Base-by-base conservation (phyloP, 2,329 filamentous ascomycete genomes). In the Lachnellula subtilissima region DNA sequence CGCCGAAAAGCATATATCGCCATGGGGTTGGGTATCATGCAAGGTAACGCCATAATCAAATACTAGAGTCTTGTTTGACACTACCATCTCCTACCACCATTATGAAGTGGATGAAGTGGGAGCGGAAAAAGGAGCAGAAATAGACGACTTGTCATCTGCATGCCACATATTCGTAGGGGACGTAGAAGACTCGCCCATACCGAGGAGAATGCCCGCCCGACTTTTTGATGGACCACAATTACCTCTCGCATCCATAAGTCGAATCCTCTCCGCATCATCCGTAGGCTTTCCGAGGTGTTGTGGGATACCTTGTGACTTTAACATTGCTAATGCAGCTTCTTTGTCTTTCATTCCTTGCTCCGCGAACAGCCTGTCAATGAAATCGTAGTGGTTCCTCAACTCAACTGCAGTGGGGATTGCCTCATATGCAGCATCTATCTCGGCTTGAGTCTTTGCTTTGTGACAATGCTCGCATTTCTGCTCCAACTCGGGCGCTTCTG, bases 401-500 rank as follows among this genome's bases (percentile, higher is more conserved):
- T 22, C 19, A 22, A 22, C 17, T 19, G 32, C 17, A 22, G 42
- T 15, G 25, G 48, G 48, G 5, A 12, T 2, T 23, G 42, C 11
- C 19, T 39, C 48, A 19, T 9, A 5, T 4, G 48, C 14, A 17
- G 25, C 32, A n/a, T 36, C 25, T 35, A 35, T 17, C 15, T 36
- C 47, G 23, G 19, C 40, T 45, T 32, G n/a, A 14, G 25, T 45
- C 22, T 42, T 42, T 46, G 36, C 48, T 15, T 19, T 46, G 54
- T 60, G 57, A 25, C 61, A 64, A 9, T 59, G 54, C 7, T 40
- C 22, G 32, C 64, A 68, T 6, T 23, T 57, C 39, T 11, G 46
- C 51, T 68, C 65, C 4, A 52, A 61, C 4, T 36, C 36, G 9
- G 59, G 56, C 5, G 61, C 63, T n/a, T 56, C 28, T 3, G 28